Percentiles rank a stretch among this genome's conserved stretches.
These are phyloP conservation scores for Babesia ovata DNA, from an alignment of 169 alveolate species.

Conservation along the genomic window DNA sequence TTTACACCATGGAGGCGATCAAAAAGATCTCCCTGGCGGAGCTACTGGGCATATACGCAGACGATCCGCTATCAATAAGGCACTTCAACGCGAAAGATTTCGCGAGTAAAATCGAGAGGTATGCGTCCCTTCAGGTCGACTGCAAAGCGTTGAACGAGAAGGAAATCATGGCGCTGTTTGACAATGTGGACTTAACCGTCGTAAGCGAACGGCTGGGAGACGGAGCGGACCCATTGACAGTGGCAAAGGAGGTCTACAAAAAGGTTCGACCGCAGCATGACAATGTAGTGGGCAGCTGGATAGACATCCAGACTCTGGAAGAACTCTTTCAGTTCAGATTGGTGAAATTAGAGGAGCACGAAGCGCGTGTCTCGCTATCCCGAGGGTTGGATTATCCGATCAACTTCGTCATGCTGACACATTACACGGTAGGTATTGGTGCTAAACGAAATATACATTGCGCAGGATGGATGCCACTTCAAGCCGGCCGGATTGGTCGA, in stretches of 20 bases:
- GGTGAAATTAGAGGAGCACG: slow-evolving; percentile 3
- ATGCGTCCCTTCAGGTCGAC: neutral
- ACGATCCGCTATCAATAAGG: slow-evolving; percentile 25
- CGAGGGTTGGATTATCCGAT: neutral
- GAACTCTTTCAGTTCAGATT: slow-evolving; percentile 20
- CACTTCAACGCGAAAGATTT: slow-evolving; percentile 5
- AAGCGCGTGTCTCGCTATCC: neutral
- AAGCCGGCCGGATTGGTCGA: slow-evolving; percentile 50
- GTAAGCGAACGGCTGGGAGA: neutral
- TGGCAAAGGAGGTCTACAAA: slow-evolving; percentile 1
- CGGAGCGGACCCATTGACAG: neutral
- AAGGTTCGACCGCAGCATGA: neutral
- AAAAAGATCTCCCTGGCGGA: slow-evolving; percentile 15
- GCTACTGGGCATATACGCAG: slow-evolving; percentile 34
- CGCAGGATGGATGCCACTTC: slow-evolving; percentile 50
- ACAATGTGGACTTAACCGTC: neutral
- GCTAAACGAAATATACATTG: neutral
- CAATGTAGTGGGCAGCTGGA: slow-evolving; percentile 24
- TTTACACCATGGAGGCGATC: slow-evolving; percentile 14
- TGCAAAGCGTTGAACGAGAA: neutral
- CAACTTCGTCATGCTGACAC: slow-evolving; percentile 14
- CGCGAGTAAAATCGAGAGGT: neutral
- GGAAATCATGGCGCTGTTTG: neutral
- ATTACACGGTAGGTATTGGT: slow-evolving; percentile 32
- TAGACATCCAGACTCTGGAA: slow-evolving; percentile 19